Conservation (phyloP, 768 basidiomycete species). For the Mycena amicta region DNA sequence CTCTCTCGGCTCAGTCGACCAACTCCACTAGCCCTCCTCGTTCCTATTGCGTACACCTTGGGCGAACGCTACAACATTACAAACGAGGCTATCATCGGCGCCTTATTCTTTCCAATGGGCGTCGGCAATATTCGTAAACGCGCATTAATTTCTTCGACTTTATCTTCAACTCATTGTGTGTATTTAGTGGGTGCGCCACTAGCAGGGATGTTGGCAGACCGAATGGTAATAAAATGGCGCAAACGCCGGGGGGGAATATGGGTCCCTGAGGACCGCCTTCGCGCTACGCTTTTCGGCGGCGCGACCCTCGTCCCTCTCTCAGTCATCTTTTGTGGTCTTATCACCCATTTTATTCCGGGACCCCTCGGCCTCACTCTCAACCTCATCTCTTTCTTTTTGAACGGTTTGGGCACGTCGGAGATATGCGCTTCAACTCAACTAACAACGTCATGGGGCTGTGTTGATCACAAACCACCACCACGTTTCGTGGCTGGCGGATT, state of each 20-base stretch:
- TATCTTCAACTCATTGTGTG: conserved; percentile 37
- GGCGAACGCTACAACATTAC: conserved; percentile 44
- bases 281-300: conserved; percentile 41
- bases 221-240: conserved; percentile 39
- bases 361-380: conserved; percentile 41
- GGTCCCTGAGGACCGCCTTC: conserved; percentile 56
- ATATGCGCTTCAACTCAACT: too few species aligned
- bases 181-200: conserved; percentile 53
- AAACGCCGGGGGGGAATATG: conserved; percentile 43
- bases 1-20: background rate
- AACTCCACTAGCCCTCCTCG: conserved; percentile 30
- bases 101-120: conserved; percentile 43
- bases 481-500: too few species aligned
- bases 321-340: conserved; percentile 40
- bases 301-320: conserved; percentile 47
- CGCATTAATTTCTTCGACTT: conserved; percentile 25
- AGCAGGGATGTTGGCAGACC: conserved; percentile 49
- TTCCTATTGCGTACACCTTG: conserved; percentile 55
- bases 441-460: too few species aligned
- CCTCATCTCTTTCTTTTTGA: conserved; percentile 46
- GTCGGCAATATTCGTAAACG: conserved; percentile 43
- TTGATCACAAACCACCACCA: too few species aligned
- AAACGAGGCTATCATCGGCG: conserved; percentile 45
- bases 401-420: conserved; percentile 34
- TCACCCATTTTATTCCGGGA: conserved; percentile 42